Base-by-base conservation (phyloP, 345 rosid genomes). In the Atalantia buxifolia region DNA sequence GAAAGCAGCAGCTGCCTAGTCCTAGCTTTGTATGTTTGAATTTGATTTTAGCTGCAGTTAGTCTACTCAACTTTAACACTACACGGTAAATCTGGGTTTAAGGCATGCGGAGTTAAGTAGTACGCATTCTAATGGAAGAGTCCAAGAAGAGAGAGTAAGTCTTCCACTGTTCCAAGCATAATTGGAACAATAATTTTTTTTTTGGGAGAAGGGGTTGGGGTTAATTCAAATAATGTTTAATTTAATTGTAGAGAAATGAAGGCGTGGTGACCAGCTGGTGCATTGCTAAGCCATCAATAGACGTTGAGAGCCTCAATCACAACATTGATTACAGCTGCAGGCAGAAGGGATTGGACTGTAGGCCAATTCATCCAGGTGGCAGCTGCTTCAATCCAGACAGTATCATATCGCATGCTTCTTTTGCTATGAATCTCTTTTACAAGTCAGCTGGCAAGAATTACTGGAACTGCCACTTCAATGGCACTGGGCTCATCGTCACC, bases 321-420 rank as follows among this genome's bases (percentile, higher is more conserved):
- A 86, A 84, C 33, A 86, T 84, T 30, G 71, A 86, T 45, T 83
- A 81, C 66, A 83, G 77, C 74, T 80, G 84, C 72, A 9, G 78
- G 16, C 84, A 83, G 28, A 69, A 12, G 19, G 85, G 85, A 31
- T 84, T 86, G 78, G 77, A 83, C 70, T 81, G 89, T 38, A 62
- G 27, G 79, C 79, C 89, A 10, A 86, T 86, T 31, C 87, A 86
- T 60, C 77, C 81, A 3, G 88, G 89, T 22, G 87, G 87, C 13
- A 56, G 60, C 53, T 84, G 87, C 76, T 84, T 67, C 78, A 64
- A 21, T 12, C 85, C 87, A 0, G 40, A 75, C 56, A 80, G 56
- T 18, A 33, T 40, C 2, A 48, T 82, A 50, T 80, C 84, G 3
- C 88, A 78, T 70, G 88, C 88, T 40, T 85, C 89, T 38, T 86